phyloP scores from a whole-genome alignment of 768 basidiomycete species.

The Suillus cothurnatus region DNA sequence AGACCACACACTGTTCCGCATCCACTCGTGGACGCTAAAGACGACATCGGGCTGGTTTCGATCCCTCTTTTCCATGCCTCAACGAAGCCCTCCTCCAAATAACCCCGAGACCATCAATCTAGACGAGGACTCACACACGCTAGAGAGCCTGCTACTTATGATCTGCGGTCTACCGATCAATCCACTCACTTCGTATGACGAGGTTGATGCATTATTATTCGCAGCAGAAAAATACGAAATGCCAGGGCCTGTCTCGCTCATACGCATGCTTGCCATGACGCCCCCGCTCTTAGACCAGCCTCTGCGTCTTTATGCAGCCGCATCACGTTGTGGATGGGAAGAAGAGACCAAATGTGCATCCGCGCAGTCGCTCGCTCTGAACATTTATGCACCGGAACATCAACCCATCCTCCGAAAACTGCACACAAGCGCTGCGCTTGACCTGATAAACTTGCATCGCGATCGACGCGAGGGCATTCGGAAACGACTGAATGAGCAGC shows the following conservation, averaged over 20 bases:
- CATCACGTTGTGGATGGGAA: slow-evolving; percentile 61
- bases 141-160: slow-evolving; percentile 62
- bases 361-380: slow-evolving; percentile 50
- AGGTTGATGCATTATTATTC: slow-evolving; percentile 55
- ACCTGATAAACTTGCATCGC: slow-evolving; percentile 57
- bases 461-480: slow-evolving; percentile 51
- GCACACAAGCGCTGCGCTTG: slow-evolving; percentile 50
- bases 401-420: slow-evolving; percentile 49
- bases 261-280: slow-evolving; percentile 58
- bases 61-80: slow-evolving; percentile 61
- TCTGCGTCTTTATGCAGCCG: slow-evolving; percentile 55
- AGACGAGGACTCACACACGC: slow-evolving; percentile 56
- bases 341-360: slow-evolving; percentile 58
- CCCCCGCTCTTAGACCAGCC: too few species aligned
- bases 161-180: slow-evolving; percentile 59
- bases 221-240: slow-evolving; percentile 74
- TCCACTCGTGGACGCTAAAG: slow-evolving; percentile 62
- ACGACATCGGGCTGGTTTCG: slow-evolving; percentile 70
- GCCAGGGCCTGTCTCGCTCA: slow-evolving; percentile 61
- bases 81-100: slow-evolving; percentile 21
- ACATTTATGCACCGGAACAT: slow-evolving; percentile 50
- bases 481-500: slow-evolving; percentile 52
- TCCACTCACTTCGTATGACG: slow-evolving; percentile 50
- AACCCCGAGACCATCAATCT: slow-evolving; percentile 48
- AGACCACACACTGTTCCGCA: slow-evolving; percentile 53